Evolutionary conservation across 495 filamentous ascomycete species (phyloP).

Genomic region (Podospora conica): DNA sequence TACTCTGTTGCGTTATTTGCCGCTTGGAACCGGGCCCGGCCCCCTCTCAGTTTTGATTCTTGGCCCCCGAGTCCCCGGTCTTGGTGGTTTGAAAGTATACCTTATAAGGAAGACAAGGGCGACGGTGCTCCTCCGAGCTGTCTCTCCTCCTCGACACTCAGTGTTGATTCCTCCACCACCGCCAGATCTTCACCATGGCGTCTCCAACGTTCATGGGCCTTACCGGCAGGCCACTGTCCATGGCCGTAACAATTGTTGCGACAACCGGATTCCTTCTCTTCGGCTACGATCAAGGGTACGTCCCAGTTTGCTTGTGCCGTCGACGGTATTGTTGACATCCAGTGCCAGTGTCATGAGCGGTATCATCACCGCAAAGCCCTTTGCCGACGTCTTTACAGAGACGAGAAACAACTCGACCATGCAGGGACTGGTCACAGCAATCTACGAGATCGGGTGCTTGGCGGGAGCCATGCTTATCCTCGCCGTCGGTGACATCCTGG

Average conservation of each 20-base stretch:
- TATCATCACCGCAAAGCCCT: slow-evolving; percentile 67
- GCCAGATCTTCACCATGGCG: slow-evolving; percentile 27
- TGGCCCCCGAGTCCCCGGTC: not conserved
- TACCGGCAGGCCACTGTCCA: slow-evolving; percentile 55
- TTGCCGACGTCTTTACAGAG: slow-evolving; percentile 63
- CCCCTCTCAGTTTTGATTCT: not conserved
- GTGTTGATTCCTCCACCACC: not conserved
- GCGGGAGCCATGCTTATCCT: slow-evolving; percentile 68
- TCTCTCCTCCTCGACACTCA: not conserved
- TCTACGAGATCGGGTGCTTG: slow-evolving; percentile 78
- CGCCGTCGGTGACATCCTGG: slow-evolving; percentile 59
- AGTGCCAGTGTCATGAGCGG: slow-evolving; percentile 58
- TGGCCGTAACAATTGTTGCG: slow-evolving; percentile 59
- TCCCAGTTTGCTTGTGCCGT: not conserved
- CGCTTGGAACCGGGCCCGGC: not conserved
- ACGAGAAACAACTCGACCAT: slow-evolving; percentile 61
- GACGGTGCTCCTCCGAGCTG: not conserved
- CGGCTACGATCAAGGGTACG: slow-evolving; percentile 58
- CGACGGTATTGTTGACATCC: not conserved
- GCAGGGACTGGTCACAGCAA: slow-evolving; percentile 75
- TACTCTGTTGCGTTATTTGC: not conserved
- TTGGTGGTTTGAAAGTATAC: not conserved
- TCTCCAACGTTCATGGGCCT: slow-evolving; percentile 54
- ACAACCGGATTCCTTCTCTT: slow-evolving; percentile 72
- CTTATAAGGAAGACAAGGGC: not conserved